Evolutionary conservation across 192 early-diverging fungal species (phyloP).

Genomic region (Pilobolus umbonatus): DNA sequence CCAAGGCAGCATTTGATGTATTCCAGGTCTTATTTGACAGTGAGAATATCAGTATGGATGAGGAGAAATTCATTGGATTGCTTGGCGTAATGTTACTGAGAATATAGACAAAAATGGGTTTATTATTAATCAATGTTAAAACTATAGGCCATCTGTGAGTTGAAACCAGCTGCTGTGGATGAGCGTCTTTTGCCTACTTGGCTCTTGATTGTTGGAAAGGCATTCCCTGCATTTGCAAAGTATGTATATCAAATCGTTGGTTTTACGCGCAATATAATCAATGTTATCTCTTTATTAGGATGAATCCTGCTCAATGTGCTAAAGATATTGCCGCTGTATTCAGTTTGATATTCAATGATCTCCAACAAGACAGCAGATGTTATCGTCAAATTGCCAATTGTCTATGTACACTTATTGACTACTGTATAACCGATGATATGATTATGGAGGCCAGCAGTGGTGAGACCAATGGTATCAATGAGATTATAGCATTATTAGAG

Average conservation of each 20-base stretch:
- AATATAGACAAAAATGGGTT: background rate
- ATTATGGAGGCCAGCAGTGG: constrained; percentile 51
- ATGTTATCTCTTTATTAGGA: constrained; percentile 15
- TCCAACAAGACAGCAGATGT: constrained; percentile 52
- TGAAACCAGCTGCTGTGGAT: constrained; percentile 84
- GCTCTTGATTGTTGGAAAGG: constrained; percentile 74
- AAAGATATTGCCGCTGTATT: constrained; percentile 51
- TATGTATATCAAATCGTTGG: constrained; percentile 17
- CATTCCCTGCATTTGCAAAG: constrained; percentile 65
- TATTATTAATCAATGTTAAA: background rate
- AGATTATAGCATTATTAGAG: constrained; percentile 47
- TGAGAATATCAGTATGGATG: constrained; percentile 35
- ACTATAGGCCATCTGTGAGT: constrained; percentile 55
- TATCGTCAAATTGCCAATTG: constrained; percentile 59
- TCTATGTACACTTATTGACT: constrained; percentile 60
- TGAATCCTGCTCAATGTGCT: constrained; percentile 45
- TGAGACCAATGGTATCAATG: constrained; percentile 37
- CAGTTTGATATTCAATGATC: constrained; percentile 56
- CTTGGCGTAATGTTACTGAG: constrained; percentile 21
- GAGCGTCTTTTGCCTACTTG: constrained; percentile 75
- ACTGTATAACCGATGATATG: constrained; percentile 74
- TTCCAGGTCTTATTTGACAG: constrained; percentile 58
- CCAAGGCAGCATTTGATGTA: constrained; percentile 73
- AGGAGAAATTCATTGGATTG: constrained; percentile 29
- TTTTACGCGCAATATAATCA: background rate